Conservation (phyloP, 495 filamentous ascomycete species). For the Xylaria longipes region DNA sequence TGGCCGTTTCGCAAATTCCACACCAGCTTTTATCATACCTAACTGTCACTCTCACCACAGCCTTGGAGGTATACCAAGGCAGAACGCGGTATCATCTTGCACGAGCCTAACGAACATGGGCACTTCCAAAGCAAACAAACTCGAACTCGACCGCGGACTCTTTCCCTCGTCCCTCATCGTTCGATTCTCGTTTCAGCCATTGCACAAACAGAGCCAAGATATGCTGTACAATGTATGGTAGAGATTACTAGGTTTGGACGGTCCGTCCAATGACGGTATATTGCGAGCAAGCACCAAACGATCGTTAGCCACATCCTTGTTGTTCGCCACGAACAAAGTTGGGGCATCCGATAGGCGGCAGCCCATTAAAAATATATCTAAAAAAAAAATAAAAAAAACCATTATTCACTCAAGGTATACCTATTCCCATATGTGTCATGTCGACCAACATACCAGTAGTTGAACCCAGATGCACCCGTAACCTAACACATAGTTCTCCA, state of each 20-base stretch:
- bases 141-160: neutral
- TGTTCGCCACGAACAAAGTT: neutral
- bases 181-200: constrained; percentile 16
- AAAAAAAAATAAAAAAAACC: no score
- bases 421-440: constrained; percentile 3
- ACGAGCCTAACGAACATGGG: neutral
- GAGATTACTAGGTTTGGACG: constrained; percentile 11
- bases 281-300: neutral
- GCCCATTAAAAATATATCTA: no score
- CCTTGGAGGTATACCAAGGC: neutral
- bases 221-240: neutral
- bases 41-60: neutral
- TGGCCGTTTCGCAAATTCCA: no score
- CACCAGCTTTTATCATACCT: neutral
- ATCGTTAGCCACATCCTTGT: neutral
- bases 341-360: constrained; percentile 5
- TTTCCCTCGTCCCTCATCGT: neutral
- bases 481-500: neutral
- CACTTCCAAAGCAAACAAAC: neutral
- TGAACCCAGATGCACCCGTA: neutral
- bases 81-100: neutral
- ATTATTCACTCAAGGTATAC: neutral
- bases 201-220: constrained; percentile 16
- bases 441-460: neutral
- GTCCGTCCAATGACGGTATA: constrained; percentile 15